Percentiles rank a stretch among this genome's conserved stretches.
Conservation (phyloP, 176 grass and related monocot species). For the Tillandsia fasciculata region DNA sequence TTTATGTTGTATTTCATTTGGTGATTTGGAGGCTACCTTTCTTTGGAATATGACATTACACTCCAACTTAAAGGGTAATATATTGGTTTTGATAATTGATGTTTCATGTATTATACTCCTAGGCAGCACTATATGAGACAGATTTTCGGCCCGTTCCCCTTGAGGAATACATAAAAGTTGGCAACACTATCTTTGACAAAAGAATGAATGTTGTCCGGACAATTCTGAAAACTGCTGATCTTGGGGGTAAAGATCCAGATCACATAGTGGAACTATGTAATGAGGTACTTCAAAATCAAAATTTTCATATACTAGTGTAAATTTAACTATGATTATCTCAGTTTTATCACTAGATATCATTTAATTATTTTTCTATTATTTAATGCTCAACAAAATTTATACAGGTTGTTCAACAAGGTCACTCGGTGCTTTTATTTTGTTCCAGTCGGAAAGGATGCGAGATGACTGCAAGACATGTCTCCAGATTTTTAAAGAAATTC, state of each 20-base stretch:
- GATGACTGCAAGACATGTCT: slow-evolving; percentile 86
- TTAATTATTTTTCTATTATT: background rate
- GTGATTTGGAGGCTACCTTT: background rate
- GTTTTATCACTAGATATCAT: background rate
- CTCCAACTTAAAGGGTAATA: background rate
- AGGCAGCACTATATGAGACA: slow-evolving; percentile 93
- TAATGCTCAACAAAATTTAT: background rate
- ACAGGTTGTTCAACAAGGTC: slow-evolving; percentile 82
- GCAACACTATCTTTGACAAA: slow-evolving; percentile 90
- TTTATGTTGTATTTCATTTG: too few species aligned
- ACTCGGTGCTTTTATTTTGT: slow-evolving; percentile 97
- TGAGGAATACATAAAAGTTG: slow-evolving; percentile 95
- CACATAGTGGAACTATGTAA: slow-evolving; percentile 90
- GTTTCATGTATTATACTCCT: slow-evolving; percentile 11
- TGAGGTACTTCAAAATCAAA: slow-evolving; percentile 37
- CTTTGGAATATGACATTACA: slow-evolving; percentile 9
- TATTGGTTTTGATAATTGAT: slow-evolving; percentile 8
- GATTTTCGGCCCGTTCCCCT: slow-evolving; percentile 86
- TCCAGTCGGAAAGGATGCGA: slow-evolving; percentile 96
- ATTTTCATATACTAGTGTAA: slow-evolving; percentile 1
- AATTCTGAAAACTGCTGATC: slow-evolving; percentile 64
- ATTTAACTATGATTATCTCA: slow-evolving; percentile 7
- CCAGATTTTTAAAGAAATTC: slow-evolving; percentile 55
- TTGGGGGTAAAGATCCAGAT: slow-evolving; percentile 89
- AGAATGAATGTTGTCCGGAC: slow-evolving; percentile 64